phyloP scores from a whole-genome alignment of 2,329 filamentous ascomycete genomes.

The Aspergillus neoniger region DNA sequence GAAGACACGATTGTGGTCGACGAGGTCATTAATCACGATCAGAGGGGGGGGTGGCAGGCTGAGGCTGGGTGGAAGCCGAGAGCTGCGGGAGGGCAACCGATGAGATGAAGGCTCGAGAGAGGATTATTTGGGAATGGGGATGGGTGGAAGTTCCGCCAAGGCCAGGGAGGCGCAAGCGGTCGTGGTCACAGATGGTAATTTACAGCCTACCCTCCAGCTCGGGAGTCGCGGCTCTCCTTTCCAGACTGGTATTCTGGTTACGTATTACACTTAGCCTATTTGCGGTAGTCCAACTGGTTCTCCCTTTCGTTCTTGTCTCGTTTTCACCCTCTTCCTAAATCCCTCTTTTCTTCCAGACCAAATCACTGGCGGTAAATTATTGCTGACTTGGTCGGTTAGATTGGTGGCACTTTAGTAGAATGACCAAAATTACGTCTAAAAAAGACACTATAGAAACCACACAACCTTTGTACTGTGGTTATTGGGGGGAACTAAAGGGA shows the following conservation, averaged over 20 bases:
- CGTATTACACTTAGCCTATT: conserved; percentile 9
- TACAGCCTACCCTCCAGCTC: conserved; percentile 24
- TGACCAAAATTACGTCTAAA: conserved; percentile 1
- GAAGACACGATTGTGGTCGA: conserved; percentile 23
- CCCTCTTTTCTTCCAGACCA: background rate
- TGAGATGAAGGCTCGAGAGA: conserved; percentile 26
- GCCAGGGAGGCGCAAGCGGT: conserved; percentile 39
- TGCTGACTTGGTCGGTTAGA: conserved; percentile 4
- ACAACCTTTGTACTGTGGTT: background rate
- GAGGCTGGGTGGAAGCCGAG: conserved; percentile 20
- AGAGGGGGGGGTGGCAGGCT: conserved; percentile 12
- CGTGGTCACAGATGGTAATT: conserved; percentile 29
- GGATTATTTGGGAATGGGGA: conserved; percentile 31
- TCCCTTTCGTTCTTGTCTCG: background rate
- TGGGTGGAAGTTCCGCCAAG: conserved; percentile 37
- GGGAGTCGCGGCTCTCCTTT: conserved; percentile 17
- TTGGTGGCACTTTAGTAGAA: background rate
- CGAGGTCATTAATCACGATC: conserved; percentile 34
- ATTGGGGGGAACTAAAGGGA: background rate
- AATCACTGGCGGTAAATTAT: conserved; percentile 8
- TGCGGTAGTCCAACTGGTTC: conserved; percentile 3
- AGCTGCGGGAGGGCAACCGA: conserved; percentile 23
- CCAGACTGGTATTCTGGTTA: conserved; percentile 11
- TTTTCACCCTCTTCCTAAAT: background rate
- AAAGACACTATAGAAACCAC: background rate